Conservation (phyloP, 345 rosid genomes). For the Arabidopsis suecica region DNA sequence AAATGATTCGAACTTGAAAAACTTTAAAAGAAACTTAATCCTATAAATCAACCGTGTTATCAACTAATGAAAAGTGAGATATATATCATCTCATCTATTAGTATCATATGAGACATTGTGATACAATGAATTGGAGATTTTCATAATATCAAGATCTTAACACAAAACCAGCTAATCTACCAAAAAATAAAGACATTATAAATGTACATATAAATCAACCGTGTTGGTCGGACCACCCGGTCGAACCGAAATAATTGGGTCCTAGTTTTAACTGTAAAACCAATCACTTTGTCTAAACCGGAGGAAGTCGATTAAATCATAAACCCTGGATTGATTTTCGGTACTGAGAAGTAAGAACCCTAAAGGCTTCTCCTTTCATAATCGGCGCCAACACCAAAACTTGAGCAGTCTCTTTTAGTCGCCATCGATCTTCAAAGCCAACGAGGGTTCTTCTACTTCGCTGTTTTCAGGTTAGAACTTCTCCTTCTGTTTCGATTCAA, state of each 20-base stretch:
- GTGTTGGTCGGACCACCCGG: not conserved
- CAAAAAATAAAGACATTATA: too few relatives aligned
- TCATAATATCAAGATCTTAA: too few relatives aligned
- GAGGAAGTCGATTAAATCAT: conserved; percentile 1
- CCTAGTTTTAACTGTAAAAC: not conserved
- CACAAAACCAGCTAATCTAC: too few relatives aligned
- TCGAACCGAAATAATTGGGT: not conserved
- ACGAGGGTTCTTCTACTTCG: conserved; percentile 16
- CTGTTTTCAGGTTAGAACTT: conserved; percentile 35
- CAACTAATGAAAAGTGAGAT: too few relatives aligned
- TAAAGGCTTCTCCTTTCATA: conserved; percentile 24
- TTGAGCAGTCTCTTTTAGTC: conserved; percentile 3
- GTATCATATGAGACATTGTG: too few relatives aligned
- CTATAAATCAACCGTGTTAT: not conserved
- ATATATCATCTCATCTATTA: too few relatives aligned
- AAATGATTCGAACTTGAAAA: too few relatives aligned
- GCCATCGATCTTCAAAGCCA: conserved; percentile 26
- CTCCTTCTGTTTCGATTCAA: not conserved
- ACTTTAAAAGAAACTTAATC: too few relatives aligned
- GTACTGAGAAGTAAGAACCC: conserved; percentile 9
- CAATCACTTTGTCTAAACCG: conserved; percentile 14
- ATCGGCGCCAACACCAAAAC: conserved; percentile 24
- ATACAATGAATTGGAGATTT: too few relatives aligned
- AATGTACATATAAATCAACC: not conserved
- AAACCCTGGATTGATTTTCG: conserved; percentile 15